Conservation (phyloP, 2,329 filamentous ascomycete species). For the Fusarium sp. region DNA sequence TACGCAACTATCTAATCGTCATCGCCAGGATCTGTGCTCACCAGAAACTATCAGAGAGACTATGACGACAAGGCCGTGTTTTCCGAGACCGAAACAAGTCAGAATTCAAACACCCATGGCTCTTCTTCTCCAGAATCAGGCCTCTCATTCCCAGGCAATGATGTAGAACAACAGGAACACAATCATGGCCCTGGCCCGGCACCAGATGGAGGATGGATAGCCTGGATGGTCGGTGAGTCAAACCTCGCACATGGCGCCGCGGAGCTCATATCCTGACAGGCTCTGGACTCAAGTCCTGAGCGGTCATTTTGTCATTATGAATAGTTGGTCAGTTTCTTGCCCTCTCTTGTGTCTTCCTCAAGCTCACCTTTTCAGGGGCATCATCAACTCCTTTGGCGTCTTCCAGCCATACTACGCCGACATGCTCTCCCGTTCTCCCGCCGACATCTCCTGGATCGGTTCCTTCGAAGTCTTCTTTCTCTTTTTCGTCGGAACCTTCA, state of each 20-base stretch:
- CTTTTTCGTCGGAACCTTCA: slow-evolving; percentile 67
- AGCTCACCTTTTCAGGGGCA: slow-evolving; percentile 57
- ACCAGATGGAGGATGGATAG: slow-evolving; percentile 21
- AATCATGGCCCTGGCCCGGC: background rate
- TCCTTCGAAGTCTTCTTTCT: slow-evolving; percentile 67
- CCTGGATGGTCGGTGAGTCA: slow-evolving; percentile 19
- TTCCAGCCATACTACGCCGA: slow-evolving; percentile 66
- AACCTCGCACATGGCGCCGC: background rate
- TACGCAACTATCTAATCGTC: background rate
- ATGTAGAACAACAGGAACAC: background rate
- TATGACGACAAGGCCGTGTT: background rate
- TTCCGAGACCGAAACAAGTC: background rate
- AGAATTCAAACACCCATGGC: background rate
- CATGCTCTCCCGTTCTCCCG: slow-evolving; percentile 56
- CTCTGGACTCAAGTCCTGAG: background rate
- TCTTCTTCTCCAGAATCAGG: background rate
- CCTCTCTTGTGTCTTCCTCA: slow-evolving; percentile 38
- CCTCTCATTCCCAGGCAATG: background rate
- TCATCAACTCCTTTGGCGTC: slow-evolving; percentile 67
- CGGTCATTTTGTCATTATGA: slow-evolving; percentile 48
- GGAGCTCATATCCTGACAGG: slow-evolving; percentile 13
- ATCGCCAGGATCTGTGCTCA: no score
- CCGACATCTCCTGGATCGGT: slow-evolving; percentile 68
- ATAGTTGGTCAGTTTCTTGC: slow-evolving; percentile 5
- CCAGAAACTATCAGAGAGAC: no score